A percentile compares a stretch with the other conserved stretches of the same genome.
Evolutionary conservation across 2,329 filamentous ascomycete genomes (phyloP).

Genomic region (Dactylellina drechsleri): DNA sequence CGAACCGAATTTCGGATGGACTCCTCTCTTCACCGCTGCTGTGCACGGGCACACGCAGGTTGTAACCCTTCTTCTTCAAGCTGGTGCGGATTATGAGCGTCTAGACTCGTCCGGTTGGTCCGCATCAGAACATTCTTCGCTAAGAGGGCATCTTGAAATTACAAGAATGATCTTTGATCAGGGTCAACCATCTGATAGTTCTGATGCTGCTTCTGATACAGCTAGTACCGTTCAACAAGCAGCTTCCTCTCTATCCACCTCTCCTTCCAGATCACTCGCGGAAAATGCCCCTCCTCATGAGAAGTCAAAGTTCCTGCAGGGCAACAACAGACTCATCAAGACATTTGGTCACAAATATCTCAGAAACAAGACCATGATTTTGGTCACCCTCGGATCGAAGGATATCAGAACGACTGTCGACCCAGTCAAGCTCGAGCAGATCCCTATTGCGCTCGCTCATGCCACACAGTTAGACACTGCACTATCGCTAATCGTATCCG

Average conservation of each 20-base stretch:
- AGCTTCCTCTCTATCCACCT: constrained; percentile 36
- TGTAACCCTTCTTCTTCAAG: constrained; percentile 78
- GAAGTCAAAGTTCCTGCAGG: constrained; percentile 61
- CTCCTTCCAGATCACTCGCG: constrained; percentile 34
- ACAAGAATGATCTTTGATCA: constrained; percentile 64
- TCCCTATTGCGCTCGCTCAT: constrained; percentile 87
- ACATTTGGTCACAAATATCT: constrained; percentile 96
- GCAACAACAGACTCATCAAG: constrained; percentile 81
- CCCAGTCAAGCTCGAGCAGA: constrained; percentile 85
- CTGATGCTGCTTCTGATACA: constrained; percentile 60
- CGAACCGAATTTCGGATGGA: constrained; percentile 91
- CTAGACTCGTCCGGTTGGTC: constrained; percentile 92
- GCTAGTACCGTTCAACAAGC: constrained; percentile 54
- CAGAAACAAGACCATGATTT: constrained; percentile 80
- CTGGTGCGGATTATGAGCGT: constrained; percentile 78
- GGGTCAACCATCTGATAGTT: constrained; percentile 59
- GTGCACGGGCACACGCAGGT: constrained; percentile 85
- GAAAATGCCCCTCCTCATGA: constrained; percentile 62
- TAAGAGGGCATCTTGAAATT: constrained; percentile 87
- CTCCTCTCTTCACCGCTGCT: constrained; percentile 82
- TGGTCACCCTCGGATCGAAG: constrained; percentile 94
- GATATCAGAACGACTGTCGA: constrained; percentile 84
- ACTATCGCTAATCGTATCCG: constrained; percentile 88
- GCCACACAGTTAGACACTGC: constrained; percentile 94
- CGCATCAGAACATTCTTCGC: constrained; percentile 87